Evolutionary conservation across 805 yeast species (phyloP), one percentile per base, ranked within the genome.

Genomic region (Starmera dryadoides): DNA sequence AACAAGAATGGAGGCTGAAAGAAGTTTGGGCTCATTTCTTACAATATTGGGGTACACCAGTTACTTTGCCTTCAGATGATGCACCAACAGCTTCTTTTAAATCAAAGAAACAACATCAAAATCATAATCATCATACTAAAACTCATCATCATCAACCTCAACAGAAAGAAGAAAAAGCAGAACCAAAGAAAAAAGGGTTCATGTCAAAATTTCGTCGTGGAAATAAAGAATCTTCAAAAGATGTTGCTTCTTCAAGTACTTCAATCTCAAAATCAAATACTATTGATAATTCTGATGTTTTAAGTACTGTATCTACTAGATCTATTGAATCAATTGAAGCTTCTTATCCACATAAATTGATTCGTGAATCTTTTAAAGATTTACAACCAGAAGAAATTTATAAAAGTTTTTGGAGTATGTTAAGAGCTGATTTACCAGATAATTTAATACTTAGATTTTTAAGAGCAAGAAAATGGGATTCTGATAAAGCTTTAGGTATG

Each of bases 381-480:
- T 59, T 79, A 42, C 68, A 77, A 19, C 74, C 81, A 0, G 68
- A 67, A 18, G 69, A 67, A 17, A 53, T 79, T 8, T 74, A 75
- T 44, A 58, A 58, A 8, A 69, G 72, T 45, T 68, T 79, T 54
- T 75, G 83, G 81, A 56, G 64, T 33, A 68, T 79, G 69, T 53
- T 78, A 37, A 79, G 91, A 62, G 73, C 78, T 32, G 98, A 91
- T 58, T 70, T 81, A 35, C 84, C 94, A 3, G 99, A 93, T 60
- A 81, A 84, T 50, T 60, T 81, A 48, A 37, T 86, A 23, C 68
- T 89, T 53, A 73, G 95, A 52, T 89, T 82, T 52, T 62, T 86
- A 20, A 72, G 95, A 49, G 96, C 96, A 30, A 79, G 96, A 62
- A 87, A 87, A 62, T 87, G 87, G 81, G 77, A 83, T 47, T 69